Base-by-base conservation (phyloP, 768 basidiomycete genomes). In the Tephrocybe sp. region DNA sequence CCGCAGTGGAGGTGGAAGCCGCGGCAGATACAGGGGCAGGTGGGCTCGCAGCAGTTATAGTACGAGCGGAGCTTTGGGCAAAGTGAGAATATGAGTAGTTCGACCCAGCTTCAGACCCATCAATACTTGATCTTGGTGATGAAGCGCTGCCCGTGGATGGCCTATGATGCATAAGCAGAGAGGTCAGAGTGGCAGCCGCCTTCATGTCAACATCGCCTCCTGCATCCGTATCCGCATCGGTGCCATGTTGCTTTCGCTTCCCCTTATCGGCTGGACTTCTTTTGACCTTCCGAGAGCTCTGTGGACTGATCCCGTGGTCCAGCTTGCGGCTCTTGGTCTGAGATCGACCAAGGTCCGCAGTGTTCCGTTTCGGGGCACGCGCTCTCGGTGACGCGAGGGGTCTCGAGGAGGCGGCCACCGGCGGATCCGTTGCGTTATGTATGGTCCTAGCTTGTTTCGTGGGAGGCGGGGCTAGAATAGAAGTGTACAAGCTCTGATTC, bases 121-220 rank as follows among this genome's bases (percentile, higher is more conserved):
- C 84, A 56, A 88, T 71, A 58, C 84, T 88, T 6, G 86, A 87
- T 50, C 86, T 79, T 44, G 88, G 87, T 4, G 86, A 88, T 23
- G 83, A 78, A 39, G 76, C 78, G 64, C 81, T 82, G 24, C 75
- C 76, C 21, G 75, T 79, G 9, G 83, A 82, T 17, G 84, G 82
- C 42, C 83, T 75, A 50, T 86, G 78, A 53, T 85, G 79, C 51
- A 87, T 73, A 50, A 86, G 73, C 49, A 91, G 73, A 10, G 83
- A 84, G 0, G 90, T 90, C 57, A 92, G 72, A 8, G 90, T 88
- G 23, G 85, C 87, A 6, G 89, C 90, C 34, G 89, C 90, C 65
- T 90, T 87, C 79, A 90, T 86, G 65, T 90, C 88, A 44, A 86
- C 74, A 58, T 85, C 85, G 11, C 74, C 79, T 51, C 81, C 80